A percentile compares a stretch with the other conserved stretches of the same genome.
Conservation (phyloP, 2,329 filamentous ascomycete genomes). For the Apiospora malaysiana region DNA sequence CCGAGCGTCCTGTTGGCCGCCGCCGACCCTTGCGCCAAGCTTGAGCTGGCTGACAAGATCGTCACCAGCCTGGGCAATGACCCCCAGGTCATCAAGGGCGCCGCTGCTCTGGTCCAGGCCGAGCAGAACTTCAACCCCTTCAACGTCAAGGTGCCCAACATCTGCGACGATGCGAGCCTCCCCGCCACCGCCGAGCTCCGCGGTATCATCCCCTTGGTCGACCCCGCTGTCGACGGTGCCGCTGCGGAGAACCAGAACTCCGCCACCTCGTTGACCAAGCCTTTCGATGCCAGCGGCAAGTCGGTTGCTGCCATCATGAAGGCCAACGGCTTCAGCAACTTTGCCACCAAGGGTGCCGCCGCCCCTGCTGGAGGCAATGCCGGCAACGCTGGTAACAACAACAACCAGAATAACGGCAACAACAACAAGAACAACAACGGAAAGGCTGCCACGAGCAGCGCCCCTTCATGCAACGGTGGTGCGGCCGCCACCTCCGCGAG, state of each 20-base stretch:
- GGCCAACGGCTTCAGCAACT: slow-evolving; percentile 67
- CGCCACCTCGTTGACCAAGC: slow-evolving; percentile 53
- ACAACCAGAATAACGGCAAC: background rate
- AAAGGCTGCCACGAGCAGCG: background rate
- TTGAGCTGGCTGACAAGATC: slow-evolving; percentile 69
- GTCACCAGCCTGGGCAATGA: slow-evolving; percentile 65
- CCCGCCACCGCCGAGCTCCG: slow-evolving; percentile 66
- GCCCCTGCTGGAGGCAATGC: slow-evolving; percentile 26
- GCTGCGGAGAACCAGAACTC: slow-evolving; percentile 67
- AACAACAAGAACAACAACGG: slow-evolving; percentile 24
- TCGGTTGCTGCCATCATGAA: slow-evolving; percentile 69
- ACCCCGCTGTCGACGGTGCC: slow-evolving; percentile 64
- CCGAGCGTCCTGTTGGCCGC: slow-evolving; percentile 68
- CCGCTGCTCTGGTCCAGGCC: slow-evolving; percentile 66
- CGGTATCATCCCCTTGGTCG: slow-evolving; percentile 71
- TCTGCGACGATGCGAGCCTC: slow-evolving; percentile 68
- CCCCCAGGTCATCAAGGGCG: slow-evolving; percentile 64
- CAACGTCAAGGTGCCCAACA: slow-evolving; percentile 60
- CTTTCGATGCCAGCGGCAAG: slow-evolving; percentile 65
- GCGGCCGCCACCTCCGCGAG: background rate
- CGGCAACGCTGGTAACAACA: background rate
- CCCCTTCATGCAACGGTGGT: slow-evolving; percentile 22
- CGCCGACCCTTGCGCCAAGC: slow-evolving; percentile 71
- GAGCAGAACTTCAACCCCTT: slow-evolving; percentile 79
- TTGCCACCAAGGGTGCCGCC: slow-evolving; percentile 48